phyloP scores from a whole-genome alignment of 345 rosid genomes.

The Moringa oleifera region DNA sequence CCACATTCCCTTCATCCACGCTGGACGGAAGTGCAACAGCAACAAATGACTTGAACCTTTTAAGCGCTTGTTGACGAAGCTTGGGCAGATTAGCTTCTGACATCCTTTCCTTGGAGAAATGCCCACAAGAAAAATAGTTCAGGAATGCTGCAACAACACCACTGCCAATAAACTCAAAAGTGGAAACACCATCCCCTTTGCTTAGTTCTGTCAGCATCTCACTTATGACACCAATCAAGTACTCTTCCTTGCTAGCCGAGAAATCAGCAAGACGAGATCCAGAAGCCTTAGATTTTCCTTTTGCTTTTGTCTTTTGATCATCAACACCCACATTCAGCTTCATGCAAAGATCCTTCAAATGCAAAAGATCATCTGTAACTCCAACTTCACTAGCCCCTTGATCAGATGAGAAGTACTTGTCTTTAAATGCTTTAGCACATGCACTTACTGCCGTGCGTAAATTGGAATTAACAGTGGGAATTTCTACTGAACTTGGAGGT shows the following conservation, averaged over 20 bases:
- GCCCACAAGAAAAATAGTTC: conserved; percentile 86
- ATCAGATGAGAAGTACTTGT: conserved; percentile 75
- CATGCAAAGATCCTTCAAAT: conserved; percentile 72
- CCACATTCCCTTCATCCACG: conserved; percentile 37
- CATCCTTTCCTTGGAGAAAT: conserved; percentile 79
- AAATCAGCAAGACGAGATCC: conserved; percentile 46
- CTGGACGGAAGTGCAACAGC: conserved; percentile 66
- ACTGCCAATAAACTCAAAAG: conserved; percentile 97
- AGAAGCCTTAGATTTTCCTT: conserved; percentile 83
- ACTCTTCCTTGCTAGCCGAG: conserved; percentile 73
- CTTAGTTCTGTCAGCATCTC: conserved; percentile 83
- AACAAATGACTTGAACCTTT: conserved; percentile 75
- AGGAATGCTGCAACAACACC: conserved; percentile 95
- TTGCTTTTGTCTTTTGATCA: conserved; percentile 77
- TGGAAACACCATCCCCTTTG: conserved; percentile 98
- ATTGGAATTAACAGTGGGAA: conserved; percentile 60
- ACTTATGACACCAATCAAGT: conserved; percentile 66
- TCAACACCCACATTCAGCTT: conserved; percentile 74
- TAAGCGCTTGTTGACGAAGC: conserved; percentile 79
- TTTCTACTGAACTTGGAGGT: conserved; percentile 61
- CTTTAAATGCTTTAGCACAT: conserved; percentile 86
- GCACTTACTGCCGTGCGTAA: conserved; percentile 71
- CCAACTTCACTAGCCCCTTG: conserved; percentile 75
- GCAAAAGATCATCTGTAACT: conserved; percentile 91
- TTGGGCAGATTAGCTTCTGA: conserved; percentile 67